Conservation (phyloP, 2,329 filamentous ascomycete genomes). For the Aurifilum marmelostoma region DNA sequence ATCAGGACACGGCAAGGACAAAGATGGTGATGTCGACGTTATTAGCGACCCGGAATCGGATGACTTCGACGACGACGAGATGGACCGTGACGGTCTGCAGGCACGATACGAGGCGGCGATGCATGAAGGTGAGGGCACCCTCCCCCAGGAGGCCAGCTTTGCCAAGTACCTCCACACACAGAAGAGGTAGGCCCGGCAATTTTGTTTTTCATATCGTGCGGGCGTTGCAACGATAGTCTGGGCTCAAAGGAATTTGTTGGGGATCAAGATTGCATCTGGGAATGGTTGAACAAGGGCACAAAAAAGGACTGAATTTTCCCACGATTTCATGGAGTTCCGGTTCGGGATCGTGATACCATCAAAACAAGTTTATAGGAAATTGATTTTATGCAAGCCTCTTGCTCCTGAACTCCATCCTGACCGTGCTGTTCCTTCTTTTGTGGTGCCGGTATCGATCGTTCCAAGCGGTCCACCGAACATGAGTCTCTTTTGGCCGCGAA, state of each 20-base stretch:
- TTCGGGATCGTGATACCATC: constrained; percentile 33
- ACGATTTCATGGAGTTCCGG: constrained; percentile 33
- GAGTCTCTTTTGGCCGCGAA: neutral
- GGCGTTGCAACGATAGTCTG: too few relatives aligned
- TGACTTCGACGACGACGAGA: constrained; percentile 61
- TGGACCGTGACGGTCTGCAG: constrained; percentile 68
- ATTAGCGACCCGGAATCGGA: constrained; percentile 59
- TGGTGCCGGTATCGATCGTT: neutral
- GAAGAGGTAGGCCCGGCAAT: constrained; percentile 19
- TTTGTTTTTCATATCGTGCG: neutral
- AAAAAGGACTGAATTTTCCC: constrained; percentile 26
- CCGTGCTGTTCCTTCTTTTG: neutral
- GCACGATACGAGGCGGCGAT: constrained; percentile 78
- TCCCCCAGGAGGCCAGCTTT: constrained; percentile 62
- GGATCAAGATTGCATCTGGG: constrained; percentile 33
- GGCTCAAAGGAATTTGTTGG: neutral
- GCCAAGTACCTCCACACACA: constrained; percentile 61
- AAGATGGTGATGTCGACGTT: constrained; percentile 44
- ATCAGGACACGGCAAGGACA: constrained; percentile 32
- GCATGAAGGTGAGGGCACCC: constrained; percentile 57
- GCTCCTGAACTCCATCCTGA: constrained; percentile 26
- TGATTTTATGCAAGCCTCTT: constrained; percentile 16
- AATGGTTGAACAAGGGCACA: constrained; percentile 4
- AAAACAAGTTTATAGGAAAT: constrained; percentile 28
- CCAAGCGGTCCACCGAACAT: neutral